A percentile compares a stretch with the other conserved stretches of the same genome.
Evolutionary conservation across 2,329 filamentous ascomycete genomes (phyloP).

Genomic region (Cladosporium sp.): DNA sequence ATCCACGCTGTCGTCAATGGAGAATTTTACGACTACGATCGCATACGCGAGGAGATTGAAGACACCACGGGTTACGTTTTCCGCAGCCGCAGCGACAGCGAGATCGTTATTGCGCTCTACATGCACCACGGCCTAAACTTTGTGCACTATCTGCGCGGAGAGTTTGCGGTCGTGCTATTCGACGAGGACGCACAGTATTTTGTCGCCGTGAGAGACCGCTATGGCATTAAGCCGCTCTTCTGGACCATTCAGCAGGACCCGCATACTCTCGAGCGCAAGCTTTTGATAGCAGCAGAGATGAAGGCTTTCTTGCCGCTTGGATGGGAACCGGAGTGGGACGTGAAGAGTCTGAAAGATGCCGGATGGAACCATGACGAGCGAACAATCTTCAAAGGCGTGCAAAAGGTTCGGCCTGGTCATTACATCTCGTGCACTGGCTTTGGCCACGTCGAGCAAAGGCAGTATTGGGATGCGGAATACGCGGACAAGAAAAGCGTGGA

Average conservation of each 20-base stretch:
- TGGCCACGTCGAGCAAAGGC: conserved; percentile 42
- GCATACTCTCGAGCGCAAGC: conserved; percentile 29
- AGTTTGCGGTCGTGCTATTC: conserved; percentile 57
- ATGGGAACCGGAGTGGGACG: conserved; percentile 58
- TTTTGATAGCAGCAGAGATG: conserved; percentile 56
- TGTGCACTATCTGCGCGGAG: conserved; percentile 53
- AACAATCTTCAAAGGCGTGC: conserved; percentile 56
- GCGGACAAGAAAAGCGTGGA: conserved; percentile 52
- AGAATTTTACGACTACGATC: conserved; percentile 59
- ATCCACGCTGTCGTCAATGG: conserved; percentile 63
- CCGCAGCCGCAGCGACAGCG: conserved; percentile 51
- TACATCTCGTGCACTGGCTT: conserved; percentile 47
- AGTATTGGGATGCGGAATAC: conserved; percentile 59
- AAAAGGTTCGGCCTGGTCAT: conserved; percentile 49
- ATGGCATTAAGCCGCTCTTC: conserved; percentile 60
- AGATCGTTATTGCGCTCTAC: conserved; percentile 58
- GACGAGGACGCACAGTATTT: conserved; percentile 49
- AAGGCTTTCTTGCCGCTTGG: conserved; percentile 57
- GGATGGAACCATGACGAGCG: conserved; percentile 49
- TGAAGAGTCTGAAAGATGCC: conserved; percentile 47
- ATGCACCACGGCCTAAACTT: conserved; percentile 51
- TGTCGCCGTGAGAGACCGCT: conserved; percentile 56
- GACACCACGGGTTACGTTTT: conserved; percentile 48
- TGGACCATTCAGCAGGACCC: conserved; percentile 46
- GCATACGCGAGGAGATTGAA: conserved; percentile 44